Percentiles rank a stretch among this genome's conserved stretches.
These are phyloP conservation scores for Cochlearia excelsa DNA, from an alignment of 345 rosid genomes.

Conservation along the genomic window DNA sequence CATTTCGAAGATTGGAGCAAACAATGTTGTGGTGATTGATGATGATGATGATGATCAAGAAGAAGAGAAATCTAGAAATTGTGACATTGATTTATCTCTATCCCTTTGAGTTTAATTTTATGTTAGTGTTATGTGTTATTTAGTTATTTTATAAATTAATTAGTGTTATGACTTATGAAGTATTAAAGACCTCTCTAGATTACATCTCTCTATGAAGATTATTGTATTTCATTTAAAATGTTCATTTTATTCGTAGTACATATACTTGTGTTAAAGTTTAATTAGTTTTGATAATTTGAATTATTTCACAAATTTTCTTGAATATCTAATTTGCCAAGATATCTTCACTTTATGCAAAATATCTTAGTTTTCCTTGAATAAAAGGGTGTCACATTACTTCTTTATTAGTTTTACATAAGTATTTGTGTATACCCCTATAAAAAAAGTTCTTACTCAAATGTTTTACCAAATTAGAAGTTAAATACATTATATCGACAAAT, in stretches of 20 bases:
- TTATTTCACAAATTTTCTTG: no score
- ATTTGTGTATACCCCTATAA: no score
- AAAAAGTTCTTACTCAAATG: no score
- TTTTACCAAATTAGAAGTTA: no score
- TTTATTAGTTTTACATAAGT: no score
- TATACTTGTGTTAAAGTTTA: no score
- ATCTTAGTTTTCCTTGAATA: no score
- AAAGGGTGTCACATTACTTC: no score
- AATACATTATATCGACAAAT: no score
- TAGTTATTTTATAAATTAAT: not conserved
- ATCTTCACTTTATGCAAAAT: no score
- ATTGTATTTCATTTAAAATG: conserved; percentile 6
- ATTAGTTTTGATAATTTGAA: no score
- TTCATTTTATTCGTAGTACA: not conserved
- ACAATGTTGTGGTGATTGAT: conserved; percentile 21
- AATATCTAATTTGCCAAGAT: no score
- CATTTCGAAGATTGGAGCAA: conserved; percentile 30
- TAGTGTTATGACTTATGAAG: conserved; percentile 5
- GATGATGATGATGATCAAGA: conserved; percentile 15
- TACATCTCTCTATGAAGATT: conserved; percentile 2
- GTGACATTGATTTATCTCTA: conserved; percentile 28
- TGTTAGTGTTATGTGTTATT: conserved; percentile 5
- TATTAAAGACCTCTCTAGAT: conserved; percentile 13
- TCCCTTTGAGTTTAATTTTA: conserved; percentile 23
- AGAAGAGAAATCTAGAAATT: conserved; percentile 10